Base-by-base conservation (phyloP, 805 yeast genomes). In the Kazachstania psychrophila region DNA sequence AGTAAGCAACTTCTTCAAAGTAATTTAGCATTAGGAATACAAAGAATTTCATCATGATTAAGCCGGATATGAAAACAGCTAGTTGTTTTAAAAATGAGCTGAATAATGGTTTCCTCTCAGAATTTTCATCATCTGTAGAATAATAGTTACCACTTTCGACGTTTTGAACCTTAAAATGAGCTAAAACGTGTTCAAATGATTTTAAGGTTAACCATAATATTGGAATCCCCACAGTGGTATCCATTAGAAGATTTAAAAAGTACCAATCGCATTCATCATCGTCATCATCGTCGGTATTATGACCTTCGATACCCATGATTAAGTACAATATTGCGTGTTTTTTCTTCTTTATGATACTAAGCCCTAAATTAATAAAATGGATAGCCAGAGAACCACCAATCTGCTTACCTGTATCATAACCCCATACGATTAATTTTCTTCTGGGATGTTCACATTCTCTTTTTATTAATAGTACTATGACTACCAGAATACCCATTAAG, bases 251-350 rank as follows among this genome's bases (percentile, higher is more conserved):
- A 51, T 84, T 89, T 37, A 92, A 65, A 53, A 89, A 89, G 63
- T 92, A 89, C 92, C 96, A 92, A 48, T 85, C 89, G 60, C 97
- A 92, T 6, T 95, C 94, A 43, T 78, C 79, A 33, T 70, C 73
- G 25, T 64, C 70, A 4, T 55, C 62, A n/a, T 54, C 63, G 25
- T 58, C 41, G 36, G 37, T 41, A 19, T 42, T 18, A 14, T 23
- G 23, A 6, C 19, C 16, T 2, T 19, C n/a, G 18, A 15, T 4
- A 23, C 13, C 23, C 14, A 25, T 8, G 5, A 22, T 14, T 24
- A 41, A 6, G 3, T 22, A 12, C 13, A 46, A 12, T 9, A 40
- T 22, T 2, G 28, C 36, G 2, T 61, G 56, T 18, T 58, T 44
- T 38, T 56, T 65, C 9, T 68, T 66, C 37, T 60, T 57, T 27